phyloP scores from a whole-genome alignment of 73 alveolate species.

The Paramecium caudatum region DNA sequence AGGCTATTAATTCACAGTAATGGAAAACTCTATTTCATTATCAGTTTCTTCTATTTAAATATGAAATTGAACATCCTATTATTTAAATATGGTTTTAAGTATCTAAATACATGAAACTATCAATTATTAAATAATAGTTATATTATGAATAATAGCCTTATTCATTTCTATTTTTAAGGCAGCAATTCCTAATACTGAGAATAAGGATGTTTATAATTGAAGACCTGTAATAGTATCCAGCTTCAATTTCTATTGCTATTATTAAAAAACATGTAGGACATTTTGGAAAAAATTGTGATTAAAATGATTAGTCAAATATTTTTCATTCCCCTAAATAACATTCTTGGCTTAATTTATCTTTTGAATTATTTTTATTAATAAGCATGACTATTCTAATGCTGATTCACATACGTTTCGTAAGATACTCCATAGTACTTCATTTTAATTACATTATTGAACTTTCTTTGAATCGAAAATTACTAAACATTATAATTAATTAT shows the following conservation, averaged over 20 bases:
- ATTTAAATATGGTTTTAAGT: not conserved
- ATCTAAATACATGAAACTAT: constrained; percentile 11
- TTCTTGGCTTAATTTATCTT: not conserved
- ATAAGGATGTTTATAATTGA: not conserved
- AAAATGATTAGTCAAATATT: not conserved
- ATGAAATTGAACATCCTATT: not conserved
- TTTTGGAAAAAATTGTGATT: constrained; percentile 22
- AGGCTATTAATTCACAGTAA: too few species aligned
- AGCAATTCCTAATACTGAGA: not conserved
- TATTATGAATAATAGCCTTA: not conserved
- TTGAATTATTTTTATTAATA: not conserved
- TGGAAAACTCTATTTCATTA: not conserved
- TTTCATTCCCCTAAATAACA: not conserved
- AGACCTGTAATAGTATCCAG: not conserved
- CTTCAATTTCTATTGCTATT: not conserved
- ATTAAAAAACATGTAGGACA: not conserved
- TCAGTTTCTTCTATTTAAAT: not conserved
- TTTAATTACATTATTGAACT: not conserved
- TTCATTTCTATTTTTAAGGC: not conserved
- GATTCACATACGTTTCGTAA: not conserved
- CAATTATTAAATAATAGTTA: not conserved
- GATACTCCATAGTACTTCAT: constrained; percentile 18
- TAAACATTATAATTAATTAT: constrained; percentile 2
- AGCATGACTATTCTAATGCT: constrained; percentile 14
- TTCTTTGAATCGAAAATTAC: not conserved